Conservation (phyloP, 2,329 filamentous ascomycete genomes). For the Akanthomyces lecanii region DNA sequence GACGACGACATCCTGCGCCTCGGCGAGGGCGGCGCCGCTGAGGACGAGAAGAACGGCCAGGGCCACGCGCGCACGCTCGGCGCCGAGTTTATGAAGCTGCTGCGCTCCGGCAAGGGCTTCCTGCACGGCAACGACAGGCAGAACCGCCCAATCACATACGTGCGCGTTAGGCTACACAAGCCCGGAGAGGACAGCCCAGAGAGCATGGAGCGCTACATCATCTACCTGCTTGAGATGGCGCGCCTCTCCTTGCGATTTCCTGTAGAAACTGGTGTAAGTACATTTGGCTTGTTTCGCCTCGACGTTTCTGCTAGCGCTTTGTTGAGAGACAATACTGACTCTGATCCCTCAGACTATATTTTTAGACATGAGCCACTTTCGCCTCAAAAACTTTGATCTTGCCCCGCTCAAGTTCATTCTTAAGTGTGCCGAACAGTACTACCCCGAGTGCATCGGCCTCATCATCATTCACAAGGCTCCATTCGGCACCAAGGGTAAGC, state of each 20-base stretch:
- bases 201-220: constrained; percentile 75
- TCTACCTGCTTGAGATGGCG: constrained; percentile 86
- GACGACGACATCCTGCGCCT: constrained; percentile 75
- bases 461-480: constrained; percentile 88
- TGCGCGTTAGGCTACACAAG: constrained; percentile 71
- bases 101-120: constrained; percentile 82
- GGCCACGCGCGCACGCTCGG: constrained; percentile 57
- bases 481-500: constrained; percentile 79
- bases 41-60: constrained; percentile 52
- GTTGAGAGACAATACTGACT: constrained; percentile 21
- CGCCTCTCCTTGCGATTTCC: constrained; percentile 69
- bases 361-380: constrained; percentile 87
- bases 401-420: constrained; percentile 93
- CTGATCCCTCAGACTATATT: constrained; percentile 62
- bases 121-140: constrained; percentile 75
- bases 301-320: no score
- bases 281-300: no score
- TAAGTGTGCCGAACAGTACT: constrained; percentile 93
- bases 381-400: constrained; percentile 90
- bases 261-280: constrained; percentile 77
- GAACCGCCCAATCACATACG: constrained; percentile 75
- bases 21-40: constrained; percentile 62
- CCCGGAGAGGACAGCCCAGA: constrained; percentile 72
- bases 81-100: constrained; percentile 73
- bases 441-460: constrained; percentile 78